Percentiles rank a stretch among this genome's conserved stretches.
phyloP scores from a whole-genome alignment of 176 grass and related monocot genomes.

The Alloteropsis semialata region DNA sequence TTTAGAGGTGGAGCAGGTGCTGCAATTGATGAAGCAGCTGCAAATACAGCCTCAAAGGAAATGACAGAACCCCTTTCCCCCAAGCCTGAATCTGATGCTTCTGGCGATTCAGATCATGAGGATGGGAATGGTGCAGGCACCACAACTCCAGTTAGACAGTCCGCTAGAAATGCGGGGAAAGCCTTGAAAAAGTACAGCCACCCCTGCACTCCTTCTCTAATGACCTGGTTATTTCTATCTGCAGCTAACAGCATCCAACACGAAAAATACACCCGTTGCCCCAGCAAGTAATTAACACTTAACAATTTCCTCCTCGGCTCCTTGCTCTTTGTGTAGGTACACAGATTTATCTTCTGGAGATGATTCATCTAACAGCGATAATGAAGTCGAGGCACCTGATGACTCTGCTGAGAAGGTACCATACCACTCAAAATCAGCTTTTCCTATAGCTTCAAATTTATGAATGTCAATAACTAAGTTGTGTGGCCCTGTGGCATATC shows the following conservation, averaged over 20 bases:
- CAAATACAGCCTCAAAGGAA: conserved; percentile 41
- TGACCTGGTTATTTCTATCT: neutral
- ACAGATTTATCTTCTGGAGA: conserved; percentile 59
- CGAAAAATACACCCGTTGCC: neutral
- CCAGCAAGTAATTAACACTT: conserved; percentile 19
- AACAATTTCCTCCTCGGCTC: neutral
- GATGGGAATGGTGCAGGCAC: conserved; percentile 31
- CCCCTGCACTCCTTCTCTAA: neutral
- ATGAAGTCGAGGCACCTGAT: conserved; percentile 46
- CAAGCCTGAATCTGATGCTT: conserved; percentile 41
- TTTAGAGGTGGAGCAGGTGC: conserved; percentile 94
- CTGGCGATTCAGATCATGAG: conserved; percentile 45
- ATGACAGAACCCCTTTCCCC: conserved; percentile 43
- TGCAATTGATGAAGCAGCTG: conserved; percentile 27
- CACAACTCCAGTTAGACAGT: conserved; percentile 63
- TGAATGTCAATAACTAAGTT: conserved; percentile 23
- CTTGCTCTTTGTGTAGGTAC: conserved; percentile 41
- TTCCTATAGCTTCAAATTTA: conserved; percentile 20
- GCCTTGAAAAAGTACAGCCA: conserved; percentile 47
- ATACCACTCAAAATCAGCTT: neutral
- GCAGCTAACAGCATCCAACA: neutral
- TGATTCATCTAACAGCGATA: conserved; percentile 44
- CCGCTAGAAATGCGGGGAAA: conserved; percentile 71
- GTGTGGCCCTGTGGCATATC: conserved; percentile 3
- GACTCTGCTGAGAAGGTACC: conserved; percentile 41